A percentile compares a stretch with the other conserved stretches of the same genome.
Conservation (phyloP, 2,329 filamentous ascomycete species). For the Hortaea sp. region DNA sequence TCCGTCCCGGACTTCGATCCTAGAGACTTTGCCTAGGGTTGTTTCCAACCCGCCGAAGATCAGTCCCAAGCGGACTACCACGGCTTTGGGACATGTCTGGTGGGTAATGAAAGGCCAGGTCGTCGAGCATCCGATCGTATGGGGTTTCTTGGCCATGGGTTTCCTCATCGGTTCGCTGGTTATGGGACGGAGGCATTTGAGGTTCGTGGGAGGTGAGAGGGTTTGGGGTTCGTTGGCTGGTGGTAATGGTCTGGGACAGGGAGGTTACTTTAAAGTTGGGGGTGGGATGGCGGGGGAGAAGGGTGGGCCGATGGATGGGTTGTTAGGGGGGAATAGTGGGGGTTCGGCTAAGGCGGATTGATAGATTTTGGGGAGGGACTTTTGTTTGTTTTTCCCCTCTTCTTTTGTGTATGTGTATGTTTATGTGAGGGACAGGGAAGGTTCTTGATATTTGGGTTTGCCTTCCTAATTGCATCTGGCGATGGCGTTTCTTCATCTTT, state of each 20-base stretch:
- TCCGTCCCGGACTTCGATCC: constrained; percentile 77
- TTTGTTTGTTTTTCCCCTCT: no score
- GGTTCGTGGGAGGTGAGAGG: constrained; percentile 10
- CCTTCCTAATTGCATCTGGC: no score
- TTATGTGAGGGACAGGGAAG: no score
- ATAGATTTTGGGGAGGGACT: not conserved
- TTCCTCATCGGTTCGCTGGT: constrained; percentile 26
- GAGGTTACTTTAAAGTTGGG: constrained; percentile 22
- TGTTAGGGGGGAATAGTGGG: constrained; percentile 46
- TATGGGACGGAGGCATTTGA: constrained; percentile 20
- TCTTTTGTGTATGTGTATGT: no score
- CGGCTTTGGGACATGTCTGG: constrained; percentile 60
- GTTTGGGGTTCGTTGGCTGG: constrained; percentile 4
- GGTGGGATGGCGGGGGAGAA: constrained; percentile 35
- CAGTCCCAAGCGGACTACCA: constrained; percentile 67
- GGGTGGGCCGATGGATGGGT: constrained; percentile 55
- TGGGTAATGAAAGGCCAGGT: constrained; percentile 32
- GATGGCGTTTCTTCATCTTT: no score
- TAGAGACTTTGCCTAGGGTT: constrained; percentile 72
- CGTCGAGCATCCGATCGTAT: constrained; percentile 36
- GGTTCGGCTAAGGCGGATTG: constrained; percentile 20
- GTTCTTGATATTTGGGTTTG: no score
- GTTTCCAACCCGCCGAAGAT: constrained; percentile 60
- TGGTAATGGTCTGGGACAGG: not conserved
- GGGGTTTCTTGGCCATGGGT: constrained; percentile 47